Conservation (phyloP, 768 basidiomycete species). For the Hericium coralloides region DNA sequence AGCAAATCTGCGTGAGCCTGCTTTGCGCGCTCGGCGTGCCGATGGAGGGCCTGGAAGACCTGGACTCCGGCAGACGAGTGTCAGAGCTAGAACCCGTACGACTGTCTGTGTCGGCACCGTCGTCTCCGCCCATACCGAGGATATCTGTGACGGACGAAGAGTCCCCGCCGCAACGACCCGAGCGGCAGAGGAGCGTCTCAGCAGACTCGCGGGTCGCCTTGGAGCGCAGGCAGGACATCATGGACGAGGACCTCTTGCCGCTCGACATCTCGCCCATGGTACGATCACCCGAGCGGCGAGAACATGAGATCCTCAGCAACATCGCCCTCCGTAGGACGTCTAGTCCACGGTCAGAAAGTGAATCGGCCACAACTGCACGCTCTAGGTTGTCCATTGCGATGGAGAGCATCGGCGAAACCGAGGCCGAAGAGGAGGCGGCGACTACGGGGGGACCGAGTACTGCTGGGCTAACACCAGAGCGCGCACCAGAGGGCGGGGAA, state of each 20-base stretch:
- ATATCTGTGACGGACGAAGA: background rate
- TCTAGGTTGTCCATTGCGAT: constrained; percentile 7
- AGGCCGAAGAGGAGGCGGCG: constrained; percentile 5
- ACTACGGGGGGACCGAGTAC: background rate
- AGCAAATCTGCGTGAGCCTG: constrained; percentile 13
- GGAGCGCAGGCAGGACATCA: too few species aligned
- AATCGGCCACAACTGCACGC: background rate
- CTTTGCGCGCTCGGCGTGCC: constrained; percentile 15
- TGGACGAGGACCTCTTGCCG: constrained; percentile 9
- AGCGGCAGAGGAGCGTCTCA: background rate
- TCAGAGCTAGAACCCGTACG: background rate
- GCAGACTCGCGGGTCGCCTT: too few species aligned
- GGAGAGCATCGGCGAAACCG: constrained; percentile 14
- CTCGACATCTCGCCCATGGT: constrained; percentile 10
- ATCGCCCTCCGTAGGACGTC: too few species aligned
- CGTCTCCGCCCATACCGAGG: background rate
- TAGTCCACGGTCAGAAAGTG: background rate
- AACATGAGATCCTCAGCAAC: too few species aligned
- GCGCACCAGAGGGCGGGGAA: background rate
- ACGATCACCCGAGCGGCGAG: too few species aligned
- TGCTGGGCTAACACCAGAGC: background rate
- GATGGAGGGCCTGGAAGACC: constrained; percentile 12
- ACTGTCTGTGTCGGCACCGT: background rate
- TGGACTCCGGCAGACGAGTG: constrained; percentile 1
- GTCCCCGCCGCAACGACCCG: background rate